phyloP scores from a whole-genome alignment of 2,329 filamentous ascomycete species.

The Xylariales sp. region DNA sequence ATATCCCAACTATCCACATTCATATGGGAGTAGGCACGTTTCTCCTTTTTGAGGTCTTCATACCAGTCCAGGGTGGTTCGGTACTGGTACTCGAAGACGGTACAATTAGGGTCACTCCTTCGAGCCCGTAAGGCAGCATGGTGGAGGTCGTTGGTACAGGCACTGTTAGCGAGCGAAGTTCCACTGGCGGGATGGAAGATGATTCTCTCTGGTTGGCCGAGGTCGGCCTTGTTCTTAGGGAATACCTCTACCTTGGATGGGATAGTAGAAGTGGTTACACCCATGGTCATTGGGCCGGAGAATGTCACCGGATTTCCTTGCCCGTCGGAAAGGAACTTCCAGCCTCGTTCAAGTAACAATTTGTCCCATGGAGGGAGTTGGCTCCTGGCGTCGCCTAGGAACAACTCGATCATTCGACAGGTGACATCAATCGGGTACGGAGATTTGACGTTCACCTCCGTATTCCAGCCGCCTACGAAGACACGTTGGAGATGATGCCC shows the following conservation, averaged over 20 bases:
- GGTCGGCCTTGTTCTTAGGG: conserved; percentile 19
- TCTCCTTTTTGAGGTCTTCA: conserved; percentile 37
- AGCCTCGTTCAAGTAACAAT: conserved; percentile 31
- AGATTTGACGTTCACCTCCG: conserved; percentile 22
- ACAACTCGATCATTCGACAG: conserved; percentile 29
- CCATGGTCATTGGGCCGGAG: conserved; percentile 19
- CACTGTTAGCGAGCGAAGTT: conserved; percentile 16
- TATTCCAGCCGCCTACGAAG: conserved; percentile 35
- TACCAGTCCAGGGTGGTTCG: conserved; percentile 50
- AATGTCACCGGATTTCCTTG: background rate
- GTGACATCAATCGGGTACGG: conserved; percentile 38
- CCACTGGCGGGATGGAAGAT: conserved; percentile 45
- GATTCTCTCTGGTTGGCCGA: conserved; percentile 26
- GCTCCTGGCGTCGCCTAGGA: conserved; percentile 27
- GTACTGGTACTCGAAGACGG: conserved; percentile 35
- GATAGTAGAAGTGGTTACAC: conserved; percentile 14
- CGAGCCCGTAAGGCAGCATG: conserved; percentile 27
- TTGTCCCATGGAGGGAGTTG: conserved; percentile 31
- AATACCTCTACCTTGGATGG: conserved; percentile 11
- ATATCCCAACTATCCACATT: conserved; percentile 38
- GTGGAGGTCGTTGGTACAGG: conserved; percentile 41
- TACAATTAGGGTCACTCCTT: conserved; percentile 12
- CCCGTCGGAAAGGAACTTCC: conserved; percentile 27
- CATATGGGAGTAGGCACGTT: conserved; percentile 46
- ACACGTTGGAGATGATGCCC: conserved; percentile 33